Evolutionary conservation across 2,329 filamentous ascomycete species (phyloP).

Genomic region (Penicillium sp.): DNA sequence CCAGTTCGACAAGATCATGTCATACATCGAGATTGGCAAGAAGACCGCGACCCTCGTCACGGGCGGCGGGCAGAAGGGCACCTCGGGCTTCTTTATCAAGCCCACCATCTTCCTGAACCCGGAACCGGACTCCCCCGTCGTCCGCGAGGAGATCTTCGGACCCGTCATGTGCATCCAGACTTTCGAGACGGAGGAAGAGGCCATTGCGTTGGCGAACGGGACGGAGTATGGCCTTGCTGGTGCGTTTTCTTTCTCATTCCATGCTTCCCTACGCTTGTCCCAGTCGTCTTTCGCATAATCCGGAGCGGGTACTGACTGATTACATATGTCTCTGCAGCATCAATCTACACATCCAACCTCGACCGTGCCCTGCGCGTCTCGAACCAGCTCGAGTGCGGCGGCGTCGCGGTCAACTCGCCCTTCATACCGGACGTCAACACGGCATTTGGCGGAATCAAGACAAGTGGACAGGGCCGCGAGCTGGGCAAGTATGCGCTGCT

Average conservation of each 20-base stretch:
- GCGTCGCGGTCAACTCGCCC: conserved; percentile 19
- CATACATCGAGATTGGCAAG: conserved; percentile 15
- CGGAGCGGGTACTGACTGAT: background rate
- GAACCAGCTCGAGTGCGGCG: conserved; percentile 16
- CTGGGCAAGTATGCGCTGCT: conserved; percentile 9
- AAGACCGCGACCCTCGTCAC: conserved; percentile 9
- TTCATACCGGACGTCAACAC: conserved; percentile 15
- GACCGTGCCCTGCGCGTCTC: conserved; percentile 17
- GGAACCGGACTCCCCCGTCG: conserved; percentile 1
- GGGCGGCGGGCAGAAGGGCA: conserved; percentile 12
- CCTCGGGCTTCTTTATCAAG: conserved; percentile 14
- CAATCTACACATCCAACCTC: conserved; percentile 14
- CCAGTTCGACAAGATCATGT: conserved; percentile 19
- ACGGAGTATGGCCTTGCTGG: conserved; percentile 15
- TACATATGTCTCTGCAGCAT: background rate
- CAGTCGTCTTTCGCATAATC: background rate
- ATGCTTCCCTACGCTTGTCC: background rate
- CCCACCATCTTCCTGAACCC: conserved; percentile 21
- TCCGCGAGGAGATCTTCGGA: conserved; percentile 19
- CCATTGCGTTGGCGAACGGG: conserved; percentile 12
- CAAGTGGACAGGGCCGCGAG: conserved; percentile 8
- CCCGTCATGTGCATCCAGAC: conserved; percentile 16
- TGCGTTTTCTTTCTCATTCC: background rate
- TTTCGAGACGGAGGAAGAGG: conserved; percentile 20
- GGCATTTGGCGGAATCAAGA: conserved; percentile 12